Base-by-base conservation (phyloP, 305 asterid genomes). In the Euphrasia arctica region DNA sequence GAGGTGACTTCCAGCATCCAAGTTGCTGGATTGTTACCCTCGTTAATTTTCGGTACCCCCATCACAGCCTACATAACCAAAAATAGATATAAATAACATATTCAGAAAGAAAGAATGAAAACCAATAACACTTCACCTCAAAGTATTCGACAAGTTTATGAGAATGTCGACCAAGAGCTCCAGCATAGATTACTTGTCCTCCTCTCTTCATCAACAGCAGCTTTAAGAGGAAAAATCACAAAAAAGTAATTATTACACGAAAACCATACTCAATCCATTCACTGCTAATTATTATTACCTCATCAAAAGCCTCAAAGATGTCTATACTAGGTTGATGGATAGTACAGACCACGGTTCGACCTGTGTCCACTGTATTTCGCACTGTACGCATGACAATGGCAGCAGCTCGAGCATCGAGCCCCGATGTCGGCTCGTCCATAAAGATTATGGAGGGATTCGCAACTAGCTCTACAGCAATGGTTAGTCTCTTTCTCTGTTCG, bases 321-420 rank as follows among this genome's bases (percentile, higher is more conserved):
- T 91, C 95, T 4, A 88, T 88, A 68, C 97, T 91, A 55, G 97
- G 97, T 69, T 91, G 97, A 63, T 91, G 95, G 58, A 91, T 91
- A 0, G 97, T 91, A 71, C 97, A 88, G 72, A 91, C 94, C 2
- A 90, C 95, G 9, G 97, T 90, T 51, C 97, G 74, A 4, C 95
- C 97, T 4, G 95, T 90, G 64, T 90, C 95, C 65, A 90, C 97
- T 0, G 97, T 90, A 68, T 90, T 90, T 68, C 95, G 83, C 28
- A 90, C 95, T 1, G 95, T 81, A 9, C 97, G 86, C 97, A 90
- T 88, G 56, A 90, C 96, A 56, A 90, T 85, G 12, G 97, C 97
- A 68, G 97, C 97, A 54, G 97, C 97, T 78, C 97, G 78, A 9
- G 97, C 97, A 73, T 90, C 97, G 25, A 90, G 97, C 10, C 95